Conservation (phyloP, 1,284 basidiomycete genomes). For the Mycosarcoma mackinlayi region DNA sequence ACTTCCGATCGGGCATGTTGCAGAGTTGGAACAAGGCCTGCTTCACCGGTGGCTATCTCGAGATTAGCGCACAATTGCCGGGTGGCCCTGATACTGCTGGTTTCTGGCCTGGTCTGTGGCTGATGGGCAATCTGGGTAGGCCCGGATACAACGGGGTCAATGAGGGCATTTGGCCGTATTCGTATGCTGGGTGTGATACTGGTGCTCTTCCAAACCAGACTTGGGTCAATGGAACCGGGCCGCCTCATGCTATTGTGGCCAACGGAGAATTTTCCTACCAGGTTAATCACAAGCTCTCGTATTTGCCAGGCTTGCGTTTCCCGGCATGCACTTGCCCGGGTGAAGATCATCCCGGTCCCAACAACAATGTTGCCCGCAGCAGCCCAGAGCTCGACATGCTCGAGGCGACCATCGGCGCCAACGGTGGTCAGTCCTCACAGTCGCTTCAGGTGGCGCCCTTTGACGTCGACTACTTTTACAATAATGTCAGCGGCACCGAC, state of each 20-base stretch:
- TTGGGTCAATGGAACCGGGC: slow-evolving; percentile 52
- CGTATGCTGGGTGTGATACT: slow-evolving; percentile 67
- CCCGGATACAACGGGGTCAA: slow-evolving; percentile 66
- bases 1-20: slow-evolving; percentile 62
- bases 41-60: slow-evolving; percentile 67
- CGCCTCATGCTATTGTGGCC: slow-evolving; percentile 44
- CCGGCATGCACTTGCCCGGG: slow-evolving; percentile 60
- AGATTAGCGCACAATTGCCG: slow-evolving; percentile 58
- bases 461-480: slow-evolving; percentile 61
- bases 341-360: slow-evolving; percentile 64
- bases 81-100: slow-evolving; percentile 66
- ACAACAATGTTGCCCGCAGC: slow-evolving; percentile 61
- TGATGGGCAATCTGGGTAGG: slow-evolving; percentile 64
- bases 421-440: slow-evolving; percentile 68
- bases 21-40: slow-evolving; percentile 66
- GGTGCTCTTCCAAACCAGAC: slow-evolving; percentile 63
- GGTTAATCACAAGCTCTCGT: slow-evolving; percentile 28
- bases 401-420: slow-evolving; percentile 70
- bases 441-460: slow-evolving; percentile 68
- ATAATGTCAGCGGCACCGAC: slow-evolving; percentile 17
- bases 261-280: slow-evolving; percentile 26
- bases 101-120: slow-evolving; percentile 71
- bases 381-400: slow-evolving; percentile 68
- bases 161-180: slow-evolving; percentile 69
- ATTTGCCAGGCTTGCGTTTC: slow-evolving; percentile 42